phyloP scores from a whole-genome alignment of 2,329 filamentous ascomycete species.

The Ophiostoma sp. region DNA sequence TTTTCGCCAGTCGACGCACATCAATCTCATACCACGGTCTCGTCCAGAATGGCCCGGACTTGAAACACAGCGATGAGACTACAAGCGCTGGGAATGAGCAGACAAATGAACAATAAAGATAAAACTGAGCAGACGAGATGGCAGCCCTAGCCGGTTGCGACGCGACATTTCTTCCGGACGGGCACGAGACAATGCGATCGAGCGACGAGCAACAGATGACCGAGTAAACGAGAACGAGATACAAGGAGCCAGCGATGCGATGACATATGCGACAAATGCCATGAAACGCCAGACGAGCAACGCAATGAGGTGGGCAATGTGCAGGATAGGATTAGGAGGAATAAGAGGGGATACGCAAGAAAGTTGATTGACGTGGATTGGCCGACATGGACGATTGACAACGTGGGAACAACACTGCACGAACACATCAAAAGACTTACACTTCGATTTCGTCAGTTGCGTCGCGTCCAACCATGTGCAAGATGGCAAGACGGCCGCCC shows the following conservation, averaged over 20 bases:
- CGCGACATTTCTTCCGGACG: background rate
- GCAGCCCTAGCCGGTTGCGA: background rate
- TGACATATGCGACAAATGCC: background rate
- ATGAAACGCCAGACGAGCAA: background rate
- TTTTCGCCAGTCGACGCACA: background rate
- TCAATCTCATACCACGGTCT: background rate
- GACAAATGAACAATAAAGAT: background rate
- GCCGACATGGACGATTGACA: background rate
- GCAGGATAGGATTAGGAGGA: background rate
- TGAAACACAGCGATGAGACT: background rate
- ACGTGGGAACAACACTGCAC: background rate
- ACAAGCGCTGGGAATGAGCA: background rate
- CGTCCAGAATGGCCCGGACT: background rate
- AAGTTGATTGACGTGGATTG: too few species aligned
- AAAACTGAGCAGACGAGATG: background rate
- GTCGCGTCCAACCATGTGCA: conserved; percentile 58
- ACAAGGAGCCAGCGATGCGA: background rate
- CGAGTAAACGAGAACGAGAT: conserved; percentile 4
- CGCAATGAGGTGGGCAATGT: background rate
- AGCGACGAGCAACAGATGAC: background rate
- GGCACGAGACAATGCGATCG: background rate
- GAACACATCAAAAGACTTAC: conserved; percentile 37
- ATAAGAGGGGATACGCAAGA: too few species aligned
- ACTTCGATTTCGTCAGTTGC: conserved; percentile 55
- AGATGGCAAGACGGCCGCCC: conserved; percentile 53